Base-by-base conservation (phyloP, 805 yeast species). In the Nematodospora valgi region DNA sequence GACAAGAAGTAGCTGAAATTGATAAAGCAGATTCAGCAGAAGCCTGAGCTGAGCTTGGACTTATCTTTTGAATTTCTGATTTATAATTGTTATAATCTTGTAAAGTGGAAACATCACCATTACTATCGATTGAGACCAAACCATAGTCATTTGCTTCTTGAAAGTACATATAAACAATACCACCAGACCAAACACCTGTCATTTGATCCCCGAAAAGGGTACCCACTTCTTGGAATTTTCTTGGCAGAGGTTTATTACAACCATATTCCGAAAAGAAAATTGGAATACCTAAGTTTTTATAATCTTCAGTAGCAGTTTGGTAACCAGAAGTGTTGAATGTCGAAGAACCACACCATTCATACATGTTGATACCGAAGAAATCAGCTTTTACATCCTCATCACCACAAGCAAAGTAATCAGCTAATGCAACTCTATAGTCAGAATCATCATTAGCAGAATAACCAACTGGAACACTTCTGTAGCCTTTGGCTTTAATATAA, bases 151-250 rank as follows among this genome's bases (percentile, higher is more conserved):
- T 83, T 37, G 64, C 66, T 68, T 84, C 91, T 67, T 84, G 73
- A 64, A 77, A 84, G 67, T 83, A 84, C 89, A 83, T 78, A 69
- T 82, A 84, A 37, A 83, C 91, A 54, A 84, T 83, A 75, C 91
- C 94, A 66, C 94, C 91, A 33, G 91, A 83, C 93, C 91, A 84
- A 41, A 82, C 82, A 58, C 72, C 82, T 45, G 88, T 82, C 94
- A 84, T 84, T 25, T 82, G 68, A 33, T 58, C 56, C 45, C 80
- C 67, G 64, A 73, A 84, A 25, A 84, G 52, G 40, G 87, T 70
- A 28, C 64, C 75, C 46, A 84, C 84, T 63, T 83, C 91, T 39
- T 77, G 68, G 74, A 84, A 84, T 45, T 59, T 56, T 76, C 91
- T 79, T 64, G 91, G 91, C 27, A 49, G 46, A 40, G 77, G 82